phyloP scores from a whole-genome alignment of 306 rosid species.

The Lagenaria siceraria region DNA sequence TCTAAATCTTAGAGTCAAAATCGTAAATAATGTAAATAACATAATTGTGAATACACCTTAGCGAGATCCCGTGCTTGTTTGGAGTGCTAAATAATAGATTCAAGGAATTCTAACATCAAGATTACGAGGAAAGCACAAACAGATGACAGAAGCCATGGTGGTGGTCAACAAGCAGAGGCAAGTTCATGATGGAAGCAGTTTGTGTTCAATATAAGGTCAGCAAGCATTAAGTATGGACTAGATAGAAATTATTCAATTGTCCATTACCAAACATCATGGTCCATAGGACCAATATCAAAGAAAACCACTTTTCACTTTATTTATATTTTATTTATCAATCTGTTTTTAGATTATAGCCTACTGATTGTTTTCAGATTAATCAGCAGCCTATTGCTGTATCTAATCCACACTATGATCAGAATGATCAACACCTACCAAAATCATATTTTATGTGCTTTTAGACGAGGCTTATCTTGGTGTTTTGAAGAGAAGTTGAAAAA shows the following conservation, averaged over 20 bases:
- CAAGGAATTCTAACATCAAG: too few species aligned
- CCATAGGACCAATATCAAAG: neutral
- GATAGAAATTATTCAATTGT: neutral
- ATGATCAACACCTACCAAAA: conserved; percentile 2
- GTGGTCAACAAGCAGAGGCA: neutral
- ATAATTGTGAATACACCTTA: too few species aligned
- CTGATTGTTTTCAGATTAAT: neutral
- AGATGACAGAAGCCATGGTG: neutral
- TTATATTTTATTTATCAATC: neutral
- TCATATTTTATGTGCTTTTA: neutral
- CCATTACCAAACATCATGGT: neutral
- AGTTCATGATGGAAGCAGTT: neutral
- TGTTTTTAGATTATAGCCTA: neutral
- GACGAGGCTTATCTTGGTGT: neutral
- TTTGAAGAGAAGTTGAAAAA: neutral
- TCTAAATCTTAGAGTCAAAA: too few species aligned
- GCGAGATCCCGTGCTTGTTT: too few species aligned
- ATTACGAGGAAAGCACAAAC: neutral
- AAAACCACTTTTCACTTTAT: neutral
- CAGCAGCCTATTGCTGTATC: neutral
- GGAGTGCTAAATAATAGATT: too few species aligned
- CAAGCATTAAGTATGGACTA: neutral
- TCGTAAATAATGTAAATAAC: too few species aligned
- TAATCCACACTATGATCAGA: neutral
- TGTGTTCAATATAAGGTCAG: neutral